Base-by-base conservation (phyloP, 2,329 filamentous ascomycete genomes). In the Cladosporium sphaerospermum region DNA sequence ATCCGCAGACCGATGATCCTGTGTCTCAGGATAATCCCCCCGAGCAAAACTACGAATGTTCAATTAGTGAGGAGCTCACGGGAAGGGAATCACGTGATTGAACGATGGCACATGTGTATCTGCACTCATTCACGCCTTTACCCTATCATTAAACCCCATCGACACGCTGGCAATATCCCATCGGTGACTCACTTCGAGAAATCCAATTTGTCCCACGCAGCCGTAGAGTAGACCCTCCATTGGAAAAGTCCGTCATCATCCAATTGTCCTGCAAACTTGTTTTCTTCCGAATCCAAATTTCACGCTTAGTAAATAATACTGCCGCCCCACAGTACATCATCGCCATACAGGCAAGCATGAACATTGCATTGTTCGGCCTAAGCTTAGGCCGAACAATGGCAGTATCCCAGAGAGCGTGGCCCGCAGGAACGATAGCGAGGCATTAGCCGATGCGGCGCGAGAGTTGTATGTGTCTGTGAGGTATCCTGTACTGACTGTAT, bases 391-490 rank as follows among this genome's bases (percentile, higher is more conserved):
- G 37, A 76, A 73, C 0, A 75, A 60, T 1, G 73, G 73, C 16
- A 76, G 67, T 2, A 62, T 46, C 1, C 69, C 74, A 1, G 67
- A 70, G 1, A 75, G 56, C 1, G 71, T 45, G 0, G 71, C 69
- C 10, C 74, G 62, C 2, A 75, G 41, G 16, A 76, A 67, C 1
- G 69, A 66, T 36, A 75, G 61, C 0, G 73, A 68, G 1, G 75
- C 73, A 28, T 71, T 72, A 3, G 71, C 75, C 43, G 72, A 75
- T 0, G 73, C 71, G 1, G 74, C 71, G 45, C 73, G 75, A n/a
- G 67, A 69, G 9, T 71, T 63, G 54, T 76, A 77, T 18, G 70
- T 70, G 58, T 77, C 75, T 0, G 73, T 67, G 8, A 76, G 62
- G 45, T 77, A 76, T 2, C 71, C 73, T 0, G 68, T 66, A 0